A percentile compares a stretch with the other conserved stretches of the same genome.
These are phyloP conservation scores for Arbutus unedo DNA, from an alignment of 148 eudicot species.

Conservation along the genomic window DNA sequence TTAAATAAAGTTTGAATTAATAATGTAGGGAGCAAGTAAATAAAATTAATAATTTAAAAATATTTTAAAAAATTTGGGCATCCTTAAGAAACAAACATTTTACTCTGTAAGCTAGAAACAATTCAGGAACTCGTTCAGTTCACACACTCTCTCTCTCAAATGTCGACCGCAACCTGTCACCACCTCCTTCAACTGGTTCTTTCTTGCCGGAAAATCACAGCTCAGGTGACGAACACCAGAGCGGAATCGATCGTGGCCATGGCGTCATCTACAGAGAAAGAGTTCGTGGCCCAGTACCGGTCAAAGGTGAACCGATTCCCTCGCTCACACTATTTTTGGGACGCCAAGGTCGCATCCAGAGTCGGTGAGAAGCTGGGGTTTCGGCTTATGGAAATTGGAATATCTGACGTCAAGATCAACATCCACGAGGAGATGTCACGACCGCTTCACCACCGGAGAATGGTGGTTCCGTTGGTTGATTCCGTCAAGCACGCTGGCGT, in stretches of 20 bases:
- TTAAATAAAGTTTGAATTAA: no score
- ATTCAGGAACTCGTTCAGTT: no score
- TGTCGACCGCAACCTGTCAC: slow-evolving; percentile 16
- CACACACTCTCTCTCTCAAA: background rate
- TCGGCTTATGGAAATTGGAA: slow-evolving; percentile 50
- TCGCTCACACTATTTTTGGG: slow-evolving; percentile 43
- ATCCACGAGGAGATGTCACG: slow-evolving; percentile 40
- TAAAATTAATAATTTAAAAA: no score
- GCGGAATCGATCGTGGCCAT: slow-evolving; percentile 63
- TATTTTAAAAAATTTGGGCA: no score
- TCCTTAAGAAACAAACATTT: no score
- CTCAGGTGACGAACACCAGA: slow-evolving; percentile 51
- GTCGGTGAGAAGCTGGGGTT: slow-evolving; percentile 72
- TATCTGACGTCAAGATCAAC: slow-evolving; percentile 42
- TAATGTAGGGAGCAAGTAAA: no score
- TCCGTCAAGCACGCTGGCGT: slow-evolving; percentile 48
- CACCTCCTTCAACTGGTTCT: slow-evolving; percentile 53
- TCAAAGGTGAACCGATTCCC: slow-evolving; percentile 52
- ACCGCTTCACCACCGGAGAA: slow-evolving; percentile 43
- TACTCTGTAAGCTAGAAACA: no score
- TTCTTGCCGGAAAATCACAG: slow-evolving; percentile 65
- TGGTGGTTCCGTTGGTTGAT: slow-evolving; percentile 53
- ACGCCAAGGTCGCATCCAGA: slow-evolving; percentile 45
- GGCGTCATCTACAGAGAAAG: slow-evolving; percentile 74
- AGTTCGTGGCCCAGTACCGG: slow-evolving; percentile 46